Evolutionary conservation across 208 protist species (phyloP).

Genomic region (Naegleria gruberi): DNA sequence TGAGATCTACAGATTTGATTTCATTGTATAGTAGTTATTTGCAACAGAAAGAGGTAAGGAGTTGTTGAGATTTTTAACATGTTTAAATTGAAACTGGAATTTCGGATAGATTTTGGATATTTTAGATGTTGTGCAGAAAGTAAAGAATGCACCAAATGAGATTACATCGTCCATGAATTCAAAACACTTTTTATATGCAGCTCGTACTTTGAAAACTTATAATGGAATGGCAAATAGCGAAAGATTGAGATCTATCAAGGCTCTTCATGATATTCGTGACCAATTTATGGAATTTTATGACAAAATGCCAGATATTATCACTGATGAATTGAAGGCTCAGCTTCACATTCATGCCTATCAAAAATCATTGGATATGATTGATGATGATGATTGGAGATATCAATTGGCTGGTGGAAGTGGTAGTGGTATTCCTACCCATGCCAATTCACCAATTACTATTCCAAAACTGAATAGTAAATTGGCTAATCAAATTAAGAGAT

Average conservation of each 20-base stretch:
- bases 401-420: no score
- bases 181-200: conserved; percentile 10
- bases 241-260: background rate
- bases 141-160: background rate
- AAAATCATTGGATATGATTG: background rate
- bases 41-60: background rate
- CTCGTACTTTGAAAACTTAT: background rate
- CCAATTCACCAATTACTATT: background rate
- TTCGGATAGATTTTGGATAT: background rate
- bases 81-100: background rate
- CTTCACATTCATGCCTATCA: background rate
- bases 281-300: background rate
- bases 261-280: background rate
- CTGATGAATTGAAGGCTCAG: background rate
- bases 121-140: background rate
- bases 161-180: background rate
- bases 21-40: background rate
- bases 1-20: background rate
- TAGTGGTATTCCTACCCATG: no score
- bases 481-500: background rate
- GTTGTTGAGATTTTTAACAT: background rate
- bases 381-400: background rate
- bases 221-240: background rate
- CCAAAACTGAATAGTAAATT: background rate
- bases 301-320: background rate